Evolutionary conservation across 208 protist species (phyloP).

Genomic region (Trypanosoma scelopori): DNA sequence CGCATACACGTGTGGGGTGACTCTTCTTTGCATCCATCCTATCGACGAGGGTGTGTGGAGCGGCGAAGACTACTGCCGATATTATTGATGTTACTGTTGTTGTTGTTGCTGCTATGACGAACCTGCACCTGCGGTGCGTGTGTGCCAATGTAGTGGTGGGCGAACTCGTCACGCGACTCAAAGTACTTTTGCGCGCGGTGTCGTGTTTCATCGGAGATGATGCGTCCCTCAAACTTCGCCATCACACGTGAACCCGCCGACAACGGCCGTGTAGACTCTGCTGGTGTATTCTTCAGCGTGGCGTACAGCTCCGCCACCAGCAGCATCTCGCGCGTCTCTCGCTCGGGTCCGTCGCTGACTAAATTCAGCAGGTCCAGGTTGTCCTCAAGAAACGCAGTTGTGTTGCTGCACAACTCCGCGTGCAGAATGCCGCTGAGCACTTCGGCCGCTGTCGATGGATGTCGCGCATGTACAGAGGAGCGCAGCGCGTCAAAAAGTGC

Average conservation of each 20-base stretch:
- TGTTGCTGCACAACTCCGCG: conserved; percentile 50
- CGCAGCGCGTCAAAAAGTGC: conserved; percentile 57
- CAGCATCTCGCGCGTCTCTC: conserved; percentile 31
- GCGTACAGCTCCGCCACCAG: conserved; percentile 62
- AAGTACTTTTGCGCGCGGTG: conserved; percentile 32
- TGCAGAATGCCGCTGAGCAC: conserved; percentile 67
- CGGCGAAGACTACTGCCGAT: conserved; percentile 6
- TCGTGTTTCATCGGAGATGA: conserved; percentile 64
- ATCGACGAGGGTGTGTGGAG: background rate
- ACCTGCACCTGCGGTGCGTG: background rate
- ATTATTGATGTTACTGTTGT: conserved; percentile 23
- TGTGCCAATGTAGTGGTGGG: conserved; percentile 24
- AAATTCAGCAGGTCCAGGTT: conserved; percentile 61
- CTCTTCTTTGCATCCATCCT: background rate
- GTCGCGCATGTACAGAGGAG: conserved; percentile 31
- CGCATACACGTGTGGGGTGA: background rate
- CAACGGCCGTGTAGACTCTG: conserved; percentile 11
- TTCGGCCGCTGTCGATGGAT: conserved; percentile 51
- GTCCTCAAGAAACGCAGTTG: conserved; percentile 44
- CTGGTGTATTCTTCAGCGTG: conserved; percentile 30
- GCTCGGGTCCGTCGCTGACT: conserved; percentile 50
- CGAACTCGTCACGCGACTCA: conserved; percentile 13
- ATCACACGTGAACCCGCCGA: conserved; percentile 37
- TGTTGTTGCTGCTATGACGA: conserved; percentile 6
- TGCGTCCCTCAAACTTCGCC: conserved; percentile 39